Percentiles rank a stretch among this genome's conserved stretches.
These are phyloP conservation scores for Russula sp. DNA, from an alignment of 768 basidiomycete genomes.

Conservation along the genomic window DNA sequence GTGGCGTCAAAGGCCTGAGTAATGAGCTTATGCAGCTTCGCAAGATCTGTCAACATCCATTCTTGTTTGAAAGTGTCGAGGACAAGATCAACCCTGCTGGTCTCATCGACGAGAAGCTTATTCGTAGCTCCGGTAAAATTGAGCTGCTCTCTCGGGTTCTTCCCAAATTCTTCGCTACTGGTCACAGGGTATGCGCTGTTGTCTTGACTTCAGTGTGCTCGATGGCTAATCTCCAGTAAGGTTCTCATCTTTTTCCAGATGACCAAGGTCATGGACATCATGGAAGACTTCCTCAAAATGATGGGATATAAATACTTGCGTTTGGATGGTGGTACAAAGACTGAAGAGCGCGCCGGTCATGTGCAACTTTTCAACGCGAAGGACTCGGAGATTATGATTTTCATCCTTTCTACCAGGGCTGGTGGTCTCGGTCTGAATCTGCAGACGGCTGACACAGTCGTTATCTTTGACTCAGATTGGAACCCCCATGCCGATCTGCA, in stretches of 20 bases:
- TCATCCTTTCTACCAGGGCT: conserved; percentile 90
- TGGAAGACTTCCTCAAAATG: conserved; percentile 91
- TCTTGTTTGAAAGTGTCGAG: conserved; percentile 92
- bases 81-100: conserved; percentile 84
- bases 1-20: conserved; percentile 81
- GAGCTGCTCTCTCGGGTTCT: conserved; percentile 86
- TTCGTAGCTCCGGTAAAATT: conserved; percentile 88
- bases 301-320: conserved; percentile 83
- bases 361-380: conserved; percentile 87
- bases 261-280: conserved; percentile 99
- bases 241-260: conserved; percentile 99
- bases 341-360: conserved; percentile 85
- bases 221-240: conserved; percentile 30
- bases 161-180: conserved; percentile 89
- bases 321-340: conserved; percentile 94
- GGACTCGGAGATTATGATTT: conserved; percentile 80
- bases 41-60: conserved; percentile 98
- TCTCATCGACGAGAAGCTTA: conserved; percentile 74
- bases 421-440: conserved; percentile 92
- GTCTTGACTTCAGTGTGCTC: conserved; percentile 1
- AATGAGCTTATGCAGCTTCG: conserved; percentile 97
- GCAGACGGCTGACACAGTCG: conserved; percentile 87
- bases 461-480: conserved; percentile 84
- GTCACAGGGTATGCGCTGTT: conserved; percentile 62
- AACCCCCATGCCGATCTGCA: conserved; percentile 99